These are phyloP conservation scores for Trichoderma sp. DNA, from an alignment of 2,329 filamentous ascomycete genomes.

Conservation along the genomic window DNA sequence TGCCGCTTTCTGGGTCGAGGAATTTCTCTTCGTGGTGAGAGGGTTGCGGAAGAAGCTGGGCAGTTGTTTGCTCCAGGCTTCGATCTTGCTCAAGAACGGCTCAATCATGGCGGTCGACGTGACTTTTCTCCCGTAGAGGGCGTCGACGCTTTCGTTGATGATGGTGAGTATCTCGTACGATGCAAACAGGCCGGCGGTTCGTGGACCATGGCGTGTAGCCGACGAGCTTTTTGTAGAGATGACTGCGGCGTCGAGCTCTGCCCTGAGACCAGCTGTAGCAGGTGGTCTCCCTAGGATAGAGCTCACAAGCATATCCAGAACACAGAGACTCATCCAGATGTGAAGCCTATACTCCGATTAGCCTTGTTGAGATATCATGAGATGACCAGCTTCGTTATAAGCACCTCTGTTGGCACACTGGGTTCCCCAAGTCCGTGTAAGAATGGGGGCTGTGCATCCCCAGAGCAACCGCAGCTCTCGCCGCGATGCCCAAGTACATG, in stretches of 20 bases:
- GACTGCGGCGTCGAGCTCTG: conserved; percentile 35
- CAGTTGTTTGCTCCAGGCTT: conserved; percentile 50
- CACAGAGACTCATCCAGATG: conserved; percentile 44
- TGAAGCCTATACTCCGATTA: conserved; percentile 35
- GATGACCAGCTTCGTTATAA: background rate
- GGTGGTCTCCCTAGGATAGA: conserved; percentile 45
- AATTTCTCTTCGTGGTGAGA: background rate
- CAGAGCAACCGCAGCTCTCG: conserved; percentile 58
- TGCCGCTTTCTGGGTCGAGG: conserved; percentile 38
- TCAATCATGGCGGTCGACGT: conserved; percentile 42
- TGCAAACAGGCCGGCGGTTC: conserved; percentile 40
- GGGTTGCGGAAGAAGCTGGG: conserved; percentile 40
- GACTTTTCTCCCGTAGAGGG: conserved; percentile 46
- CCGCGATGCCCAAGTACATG: conserved; percentile 64
- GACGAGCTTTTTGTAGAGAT: conserved; percentile 32
- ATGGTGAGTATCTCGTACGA: conserved; percentile 48
- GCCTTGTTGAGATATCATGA: background rate
- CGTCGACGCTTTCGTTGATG: conserved; percentile 48
- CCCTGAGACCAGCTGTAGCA: conserved; percentile 39
- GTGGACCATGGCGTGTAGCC: conserved; percentile 14
- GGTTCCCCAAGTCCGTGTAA: conserved; percentile 33
- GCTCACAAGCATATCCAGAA: conserved; percentile 45
- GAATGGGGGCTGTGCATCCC: conserved; percentile 52
- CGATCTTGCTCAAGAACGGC: conserved; percentile 46
- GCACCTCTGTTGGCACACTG: conserved; percentile 33